Conservation (phyloP, 2,329 filamentous ascomycete species). For the Penicillium sp. region DNA sequence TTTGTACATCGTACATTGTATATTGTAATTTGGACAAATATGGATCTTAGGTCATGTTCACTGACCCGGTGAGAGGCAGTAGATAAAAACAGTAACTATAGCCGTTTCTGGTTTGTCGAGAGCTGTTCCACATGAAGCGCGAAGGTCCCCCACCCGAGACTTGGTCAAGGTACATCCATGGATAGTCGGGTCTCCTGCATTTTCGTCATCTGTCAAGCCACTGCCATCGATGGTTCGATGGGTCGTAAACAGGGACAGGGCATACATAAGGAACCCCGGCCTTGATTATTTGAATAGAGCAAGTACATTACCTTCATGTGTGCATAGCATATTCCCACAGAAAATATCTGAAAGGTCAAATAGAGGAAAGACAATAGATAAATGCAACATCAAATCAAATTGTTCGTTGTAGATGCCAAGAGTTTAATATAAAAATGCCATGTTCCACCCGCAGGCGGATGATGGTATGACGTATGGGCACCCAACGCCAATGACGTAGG, state of each 20-base stretch:
- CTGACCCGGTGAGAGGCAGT: neutral
- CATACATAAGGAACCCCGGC: neutral
- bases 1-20: neutral
- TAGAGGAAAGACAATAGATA: neutral
- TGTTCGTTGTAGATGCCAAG: neutral
- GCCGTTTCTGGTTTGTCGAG: neutral
- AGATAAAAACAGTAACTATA: neutral
- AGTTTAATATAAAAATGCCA: constrained; percentile 10
- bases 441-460: constrained; percentile 1
- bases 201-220: neutral
- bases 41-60: neutral
- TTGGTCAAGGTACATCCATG: neutral
- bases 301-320: too few species aligned
- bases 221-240: neutral
- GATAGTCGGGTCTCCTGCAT: neutral
- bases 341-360: neutral
- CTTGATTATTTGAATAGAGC: neutral
- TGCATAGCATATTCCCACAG: too few species aligned
- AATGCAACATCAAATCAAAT: neutral
- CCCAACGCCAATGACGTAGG: constrained; percentile 12
- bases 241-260: neutral
- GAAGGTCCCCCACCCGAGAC: neutral
- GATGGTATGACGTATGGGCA: constrained; percentile 19
- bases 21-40: neutral
- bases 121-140: neutral